phyloP scores from a whole-genome alignment of 345 rosid species.

The Hibiscus mutabilis region DNA sequence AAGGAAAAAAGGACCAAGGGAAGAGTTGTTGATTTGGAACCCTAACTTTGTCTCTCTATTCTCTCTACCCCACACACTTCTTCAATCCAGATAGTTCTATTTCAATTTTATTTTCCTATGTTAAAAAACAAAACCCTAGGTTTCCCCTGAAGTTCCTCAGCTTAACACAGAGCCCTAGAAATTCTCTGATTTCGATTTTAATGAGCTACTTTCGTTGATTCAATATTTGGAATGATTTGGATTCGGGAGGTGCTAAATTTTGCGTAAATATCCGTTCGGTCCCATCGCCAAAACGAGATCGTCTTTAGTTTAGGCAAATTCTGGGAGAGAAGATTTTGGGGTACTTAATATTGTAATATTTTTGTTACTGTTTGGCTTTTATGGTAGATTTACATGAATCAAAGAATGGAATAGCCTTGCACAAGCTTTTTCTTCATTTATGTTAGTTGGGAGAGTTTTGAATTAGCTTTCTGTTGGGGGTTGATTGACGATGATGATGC shows the following conservation, averaged over 20 bases:
- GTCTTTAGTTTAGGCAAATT: slow-evolving; percentile 9
- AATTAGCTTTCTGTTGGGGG: slow-evolving; percentile 6
- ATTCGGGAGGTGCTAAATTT: background rate
- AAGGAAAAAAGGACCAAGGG: too few species aligned
- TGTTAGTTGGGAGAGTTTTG: slow-evolving; percentile 15
- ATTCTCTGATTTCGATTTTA: background rate
- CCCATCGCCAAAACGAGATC: slow-evolving; percentile 4
- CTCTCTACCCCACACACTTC: background rate
- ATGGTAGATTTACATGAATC: slow-evolving; percentile 13
- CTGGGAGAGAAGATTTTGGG: background rate
- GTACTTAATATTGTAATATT: background rate
- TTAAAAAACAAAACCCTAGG: slow-evolving; percentile 26
- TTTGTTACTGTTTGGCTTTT: background rate
- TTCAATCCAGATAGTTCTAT: slow-evolving; percentile 10
- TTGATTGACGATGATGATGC: slow-evolving; percentile 12
- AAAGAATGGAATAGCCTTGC: slow-evolving; percentile 21
- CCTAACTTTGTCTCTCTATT: slow-evolving; percentile 12
- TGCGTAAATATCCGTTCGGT: slow-evolving; percentile 4
- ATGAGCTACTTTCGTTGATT: background rate
- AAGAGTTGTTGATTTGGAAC: slow-evolving; percentile 6
- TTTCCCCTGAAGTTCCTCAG: slow-evolving; percentile 11
- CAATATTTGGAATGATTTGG: background rate
- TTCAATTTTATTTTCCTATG: background rate
- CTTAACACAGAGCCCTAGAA: slow-evolving; percentile 25
- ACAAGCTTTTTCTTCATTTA: slow-evolving; percentile 9